Evolutionary conservation across 148 eudicot genomes (phyloP).

Genomic region (Vaccinium corymbosum): DNA sequence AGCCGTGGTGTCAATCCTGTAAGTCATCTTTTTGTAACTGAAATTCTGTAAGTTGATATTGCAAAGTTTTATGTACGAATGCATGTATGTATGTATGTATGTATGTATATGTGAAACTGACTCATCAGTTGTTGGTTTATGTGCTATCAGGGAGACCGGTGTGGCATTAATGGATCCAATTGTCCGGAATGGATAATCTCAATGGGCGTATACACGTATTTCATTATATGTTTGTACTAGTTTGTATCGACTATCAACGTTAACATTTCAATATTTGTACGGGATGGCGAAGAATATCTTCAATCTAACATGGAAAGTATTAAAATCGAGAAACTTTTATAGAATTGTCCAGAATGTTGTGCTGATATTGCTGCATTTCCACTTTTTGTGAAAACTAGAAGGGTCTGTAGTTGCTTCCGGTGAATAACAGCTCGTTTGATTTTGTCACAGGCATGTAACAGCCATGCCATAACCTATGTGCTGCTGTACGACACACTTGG

Average conservation of each 20-base stretch:
- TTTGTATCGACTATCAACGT: not conserved
- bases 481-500: constrained; percentile 94
- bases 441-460: constrained; percentile 74
- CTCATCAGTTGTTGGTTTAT: not conserved
- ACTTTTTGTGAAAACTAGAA: not conserved
- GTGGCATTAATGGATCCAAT: constrained; percentile 80
- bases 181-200: constrained; percentile 85
- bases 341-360: not conserved
- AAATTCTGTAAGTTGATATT: constrained; percentile 55
- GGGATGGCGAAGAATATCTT: not conserved
- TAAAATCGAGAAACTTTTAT: not conserved
- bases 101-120: constrained; percentile 20
- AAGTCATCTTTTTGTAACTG: no score
- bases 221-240: not conserved
- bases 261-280: not conserved
- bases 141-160: constrained; percentile 54
- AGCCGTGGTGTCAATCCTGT: constrained; percentile 71
- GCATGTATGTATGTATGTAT: not conserved
- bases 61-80: not conserved
- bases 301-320: not conserved
- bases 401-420: not conserved
- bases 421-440: not conserved
- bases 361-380: not conserved
- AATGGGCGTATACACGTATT: constrained; percentile 46
- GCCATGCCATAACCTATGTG: constrained; percentile 77